Evolutionary conservation across 805 yeast genomes (phyloP), one percentile per base, ranked within the genome.

Genomic region (Dipodascus albidus): DNA sequence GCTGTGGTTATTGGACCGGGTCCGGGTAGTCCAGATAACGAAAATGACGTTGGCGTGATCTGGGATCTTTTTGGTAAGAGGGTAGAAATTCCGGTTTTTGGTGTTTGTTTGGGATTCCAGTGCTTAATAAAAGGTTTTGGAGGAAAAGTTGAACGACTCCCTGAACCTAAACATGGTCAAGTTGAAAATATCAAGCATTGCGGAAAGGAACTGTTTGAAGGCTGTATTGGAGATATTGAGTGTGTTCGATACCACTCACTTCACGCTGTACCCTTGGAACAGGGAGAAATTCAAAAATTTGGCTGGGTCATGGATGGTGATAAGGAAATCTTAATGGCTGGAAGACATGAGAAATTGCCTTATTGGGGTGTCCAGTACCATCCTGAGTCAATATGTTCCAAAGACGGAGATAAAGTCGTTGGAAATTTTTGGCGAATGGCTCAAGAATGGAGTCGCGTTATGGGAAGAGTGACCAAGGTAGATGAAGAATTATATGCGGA

Each of bases 281-380:
- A 57, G 1, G 50, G 55, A 2, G 47, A 68, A 17, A 67, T 86
- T 4, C 62, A 71, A 1, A 85, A 90, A 0, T 68, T 87, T 53
- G 95, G 93, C 0, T 69, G 70, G 56, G 78, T 90, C 41, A 78
- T 74, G 51, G 73, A 71, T 9, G 68, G 61, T 35, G 72, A 72
- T 2, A 62, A 61, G 15, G 55, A 54, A 8, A 69, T 85, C 3
- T 64, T 87, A 27, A 93, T 93, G 99, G 96, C 95, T 0, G 93
- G 77, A 0, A 76, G 71, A 62, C 90, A 87, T 62, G 59, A 50
- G 0, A 19, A 38, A 0, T 67, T 70, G 20, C 97, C 97, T 0
- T 85, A 85, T 70, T 91, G 74, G 65, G 99, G 96, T 0, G 97
- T 93, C 1, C 99, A 93, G 63, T 95, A 90, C 63, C 99, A 93